Evolutionary conservation across 345 rosid genomes (phyloP).

Genomic region (Theobroma cacao): DNA sequence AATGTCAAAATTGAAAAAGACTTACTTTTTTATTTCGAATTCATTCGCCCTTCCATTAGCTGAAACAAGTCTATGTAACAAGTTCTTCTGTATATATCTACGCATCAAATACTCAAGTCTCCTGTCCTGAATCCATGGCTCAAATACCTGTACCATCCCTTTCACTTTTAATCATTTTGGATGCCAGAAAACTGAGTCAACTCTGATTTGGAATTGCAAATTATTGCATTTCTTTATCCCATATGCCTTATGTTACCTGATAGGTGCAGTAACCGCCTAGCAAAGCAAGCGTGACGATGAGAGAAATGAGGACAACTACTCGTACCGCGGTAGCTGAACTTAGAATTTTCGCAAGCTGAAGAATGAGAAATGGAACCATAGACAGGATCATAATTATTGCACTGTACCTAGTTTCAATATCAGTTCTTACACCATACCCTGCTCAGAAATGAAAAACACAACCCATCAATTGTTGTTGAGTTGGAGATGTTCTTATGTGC

Average conservation of each 20-base stretch:
- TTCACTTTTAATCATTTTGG: not conserved
- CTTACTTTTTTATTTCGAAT: conserved; percentile 28
- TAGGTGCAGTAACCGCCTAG: conserved; percentile 33
- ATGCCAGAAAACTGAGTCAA: not conserved
- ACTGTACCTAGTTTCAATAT: conserved; percentile 28
- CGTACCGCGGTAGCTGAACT: conserved; percentile 25
- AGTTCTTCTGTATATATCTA: conserved; percentile 14
- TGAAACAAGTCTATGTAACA: conserved; percentile 22
- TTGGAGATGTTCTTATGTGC: not conserved
- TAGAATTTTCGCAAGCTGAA: conserved; percentile 32
- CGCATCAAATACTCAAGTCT: conserved; percentile 35
- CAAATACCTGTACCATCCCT: conserved; percentile 31
- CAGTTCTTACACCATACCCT: conserved; percentile 50
- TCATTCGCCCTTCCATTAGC: conserved; percentile 30
- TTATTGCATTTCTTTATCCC: not conserved
- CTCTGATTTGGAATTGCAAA: not conserved
- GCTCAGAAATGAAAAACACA: not conserved
- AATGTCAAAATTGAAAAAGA: not conserved
- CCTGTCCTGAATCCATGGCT: conserved; percentile 48
- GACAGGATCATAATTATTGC: conserved; percentile 39
- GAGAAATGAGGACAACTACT: conserved; percentile 28
- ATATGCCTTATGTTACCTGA: conserved; percentile 32
- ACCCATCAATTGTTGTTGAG: not conserved
- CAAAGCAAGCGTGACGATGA: conserved; percentile 25
- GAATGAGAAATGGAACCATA: conserved; percentile 41